phyloP scores from a whole-genome alignment of 257 asterid species.

The Osmanthus fragrans region DNA sequence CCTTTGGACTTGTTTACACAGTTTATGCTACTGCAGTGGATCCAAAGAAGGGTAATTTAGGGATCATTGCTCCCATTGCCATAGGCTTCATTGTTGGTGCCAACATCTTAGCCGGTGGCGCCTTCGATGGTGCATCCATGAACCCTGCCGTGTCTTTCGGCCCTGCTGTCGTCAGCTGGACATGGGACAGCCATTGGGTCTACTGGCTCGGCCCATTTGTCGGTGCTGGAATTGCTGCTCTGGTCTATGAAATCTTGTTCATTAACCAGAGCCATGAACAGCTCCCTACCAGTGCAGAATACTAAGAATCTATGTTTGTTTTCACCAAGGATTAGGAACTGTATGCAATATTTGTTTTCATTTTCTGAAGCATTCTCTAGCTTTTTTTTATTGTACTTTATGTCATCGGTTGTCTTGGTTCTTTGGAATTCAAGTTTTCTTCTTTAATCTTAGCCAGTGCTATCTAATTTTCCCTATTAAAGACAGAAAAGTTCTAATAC shows the following conservation, averaged over 20 bases:
- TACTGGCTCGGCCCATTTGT: constrained; percentile 20
- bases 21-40: background rate
- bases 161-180: constrained; percentile 12
- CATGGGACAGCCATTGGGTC: constrained; percentile 18
- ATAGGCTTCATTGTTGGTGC: constrained; percentile 17
- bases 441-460: background rate
- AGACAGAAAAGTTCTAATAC: too few species aligned
- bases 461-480: background rate
- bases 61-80: constrained; percentile 12
- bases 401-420: constrained; percentile 19
- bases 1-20: constrained; percentile 6
- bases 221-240: constrained; percentile 12
- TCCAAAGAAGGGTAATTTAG: constrained; percentile 7
- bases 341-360: constrained; percentile 20
- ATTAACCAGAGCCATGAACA: background rate
- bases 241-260: constrained; percentile 11
- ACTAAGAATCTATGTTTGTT: background rate
- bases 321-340: background rate
- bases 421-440: background rate
- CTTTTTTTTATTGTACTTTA: constrained; percentile 6
- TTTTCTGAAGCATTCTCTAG: constrained; percentile 10
- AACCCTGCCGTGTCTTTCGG: constrained; percentile 11
- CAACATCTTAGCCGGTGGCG: constrained; percentile 15
- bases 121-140: constrained; percentile 16
- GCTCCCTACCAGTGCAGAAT: background rate